A percentile compares a stretch with the other conserved stretches of the same genome.
These are phyloP conservation scores for Pycnococcus provasolii DNA, from an alignment of 139 green algal species.

Conservation along the genomic window DNA sequence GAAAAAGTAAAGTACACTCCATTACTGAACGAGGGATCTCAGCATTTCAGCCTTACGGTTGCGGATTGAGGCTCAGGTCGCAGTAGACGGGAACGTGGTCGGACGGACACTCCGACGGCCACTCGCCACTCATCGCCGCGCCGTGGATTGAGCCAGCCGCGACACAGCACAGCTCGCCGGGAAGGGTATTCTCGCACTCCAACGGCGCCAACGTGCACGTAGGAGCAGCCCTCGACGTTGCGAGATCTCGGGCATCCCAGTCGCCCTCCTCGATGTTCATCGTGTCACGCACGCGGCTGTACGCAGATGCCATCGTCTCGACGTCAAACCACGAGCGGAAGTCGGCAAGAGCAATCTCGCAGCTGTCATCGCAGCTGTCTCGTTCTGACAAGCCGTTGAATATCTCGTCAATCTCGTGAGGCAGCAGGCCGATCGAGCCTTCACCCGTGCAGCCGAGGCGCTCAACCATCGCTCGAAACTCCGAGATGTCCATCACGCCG, in stretches of 20 bases:
- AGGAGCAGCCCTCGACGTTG: not conserved
- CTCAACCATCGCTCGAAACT: not conserved
- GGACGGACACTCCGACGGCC: no score
- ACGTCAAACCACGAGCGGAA: slow-evolving; percentile 3
- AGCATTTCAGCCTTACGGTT: no score
- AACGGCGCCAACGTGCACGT: not conserved
- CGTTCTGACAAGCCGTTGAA: not conserved
- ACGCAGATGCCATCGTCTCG: not conserved
- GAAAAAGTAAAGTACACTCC: no score
- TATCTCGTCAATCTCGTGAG: slow-evolving; percentile 4
- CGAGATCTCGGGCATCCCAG: not conserved
- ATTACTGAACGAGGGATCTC: no score
- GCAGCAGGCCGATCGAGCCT: not conserved
- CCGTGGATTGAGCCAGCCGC: no score
- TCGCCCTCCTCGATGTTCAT: not conserved
- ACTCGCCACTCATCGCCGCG: no score
- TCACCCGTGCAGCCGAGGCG: not conserved
- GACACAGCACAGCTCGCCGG: no score
- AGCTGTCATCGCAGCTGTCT: not conserved
- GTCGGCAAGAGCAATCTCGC: not conserved
- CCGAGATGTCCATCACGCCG: not conserved
- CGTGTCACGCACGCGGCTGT: not conserved
- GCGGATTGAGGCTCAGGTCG: no score
- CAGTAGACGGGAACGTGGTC: no score
- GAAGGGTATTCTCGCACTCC: no score